Evolutionary conservation across 192 early-diverging fungal genomes (phyloP), one percentile per base, ranked within the genome.

Genomic region (Glomus cerebriforme): DNA sequence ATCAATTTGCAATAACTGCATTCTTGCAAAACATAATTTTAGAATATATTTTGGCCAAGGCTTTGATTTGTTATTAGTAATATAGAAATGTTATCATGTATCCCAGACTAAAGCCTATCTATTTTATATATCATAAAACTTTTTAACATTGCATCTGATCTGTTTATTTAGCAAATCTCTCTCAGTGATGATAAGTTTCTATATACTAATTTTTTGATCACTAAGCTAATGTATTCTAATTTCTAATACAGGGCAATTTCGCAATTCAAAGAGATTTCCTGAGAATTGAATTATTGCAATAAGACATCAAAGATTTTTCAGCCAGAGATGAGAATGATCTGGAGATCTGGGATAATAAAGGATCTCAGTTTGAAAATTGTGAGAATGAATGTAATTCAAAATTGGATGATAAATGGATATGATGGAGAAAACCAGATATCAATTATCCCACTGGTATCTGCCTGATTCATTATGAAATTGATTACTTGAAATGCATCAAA

Each of bases 1-100:
- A 70, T 70, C 68, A 70, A 70, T 37, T 70, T 70, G 68, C 66
- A 68, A 68, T 29, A 68, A 68, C 31, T 68, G 66, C 68, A 70
- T 43, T 70, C 35, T 34, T 70, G 68, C 8, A 70, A 70, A 70
- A 70, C 68, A 70, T 70, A 35, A 17, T 70, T 70, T 70, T 35
- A 39, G 68, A 37, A 49, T 49, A 49, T 70, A 35, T 70, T 70
- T 70, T 34, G 68, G 17, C 37, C 34, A 70, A 70, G 68, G 22
- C 68, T 37, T 70, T 24, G 47, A 49, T 31, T 70, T 68, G 66
- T 26, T 7, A 68, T 68, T 32, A 70, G 19, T 70, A 70, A 70
- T 12, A 70, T 70, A 70, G 35, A 37, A 37, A 37, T 7, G 1
- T 37, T 37, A 3, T 31, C 35, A 70, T 70, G 37, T 39, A 39